Evolutionary conservation across 192 early-diverging fungal species (phyloP).

Genomic region (Globomyces pollinis-pini): DNA sequence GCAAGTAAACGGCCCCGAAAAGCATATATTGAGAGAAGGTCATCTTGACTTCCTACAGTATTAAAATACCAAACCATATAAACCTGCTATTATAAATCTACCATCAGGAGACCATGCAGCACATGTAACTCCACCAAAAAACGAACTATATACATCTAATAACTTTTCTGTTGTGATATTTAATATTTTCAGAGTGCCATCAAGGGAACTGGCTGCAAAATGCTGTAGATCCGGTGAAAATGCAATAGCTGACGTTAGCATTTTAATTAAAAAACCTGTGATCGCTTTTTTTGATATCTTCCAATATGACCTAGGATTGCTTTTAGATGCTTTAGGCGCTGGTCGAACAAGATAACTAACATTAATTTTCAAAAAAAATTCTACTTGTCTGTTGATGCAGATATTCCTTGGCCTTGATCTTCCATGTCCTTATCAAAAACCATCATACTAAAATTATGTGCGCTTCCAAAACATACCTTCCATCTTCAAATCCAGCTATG

Average conservation of each 20-base stretch:
- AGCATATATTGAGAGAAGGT: conserved; percentile 82
- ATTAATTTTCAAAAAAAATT: too few species aligned
- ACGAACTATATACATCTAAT: conserved; percentile 67
- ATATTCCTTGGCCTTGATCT: conserved; percentile 39
- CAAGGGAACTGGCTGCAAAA: conserved; percentile 71
- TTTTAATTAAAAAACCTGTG: too few species aligned
- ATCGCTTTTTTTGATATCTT: conserved; percentile 60
- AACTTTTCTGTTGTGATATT: conserved; percentile 67
- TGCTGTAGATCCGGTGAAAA: conserved; percentile 81
- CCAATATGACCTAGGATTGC: conserved; percentile 82
- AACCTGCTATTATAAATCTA: conserved; percentile 47
- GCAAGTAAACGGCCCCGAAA: conserved; percentile 74
- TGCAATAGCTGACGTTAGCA: too few species aligned
- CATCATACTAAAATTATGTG: too few species aligned
- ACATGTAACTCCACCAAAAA: conserved; percentile 83
- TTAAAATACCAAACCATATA: neutral
- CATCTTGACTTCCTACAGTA: conserved; percentile 91
- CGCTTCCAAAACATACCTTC: too few species aligned
- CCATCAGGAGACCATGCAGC: conserved; percentile 88
- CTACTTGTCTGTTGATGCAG: conserved; percentile 13
- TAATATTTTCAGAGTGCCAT: conserved; percentile 71
- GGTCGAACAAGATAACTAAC: conserved; percentile 15
- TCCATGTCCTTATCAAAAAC: conserved; percentile 83
- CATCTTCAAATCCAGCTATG: conserved; percentile 77
- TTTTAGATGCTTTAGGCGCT: conserved; percentile 55